Base-by-base conservation (phyloP, 169 alveolate species). In the Plasmodium vivax region DNA sequence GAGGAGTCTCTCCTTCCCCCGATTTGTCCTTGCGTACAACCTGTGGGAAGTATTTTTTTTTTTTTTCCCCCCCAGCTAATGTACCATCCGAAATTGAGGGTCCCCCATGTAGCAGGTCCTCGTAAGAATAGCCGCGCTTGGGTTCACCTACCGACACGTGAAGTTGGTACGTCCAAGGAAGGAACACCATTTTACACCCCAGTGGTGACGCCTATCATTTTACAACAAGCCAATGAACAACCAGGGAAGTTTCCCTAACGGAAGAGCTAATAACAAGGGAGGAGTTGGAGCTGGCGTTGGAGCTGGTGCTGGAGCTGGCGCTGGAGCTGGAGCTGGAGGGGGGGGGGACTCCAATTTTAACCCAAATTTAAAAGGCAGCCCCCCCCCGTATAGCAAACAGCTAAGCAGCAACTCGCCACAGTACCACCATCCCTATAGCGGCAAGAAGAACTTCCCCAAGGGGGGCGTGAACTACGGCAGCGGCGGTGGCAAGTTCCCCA, bases 361-460 rank as follows among this genome's bases (percentile, higher is more conserved):
- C n/a, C 83, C 68, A 32, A 68, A 34, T 47, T 72, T 84, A 43
- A 68, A 72, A 84, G 54, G 45, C 38, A 27, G 23, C 79, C 14
- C 23, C 79, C 14, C 93, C 2, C 72, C 30, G 19, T 72, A 72
- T 84, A 73, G 34, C 56, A 84, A 72, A 72, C 92, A 51, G 14
- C 58, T 84, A 10, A 84, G 51, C 72, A 84, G 54, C 75, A 41
- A 34, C 10, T 38, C 38, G 36, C 75, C 27, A 81, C 68, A 72
- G 68, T 47, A 43, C 34, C 58, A 71, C 72, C 93, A 71, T 23
- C 30, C 77, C 1, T 62, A 23, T 19, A 19, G 12, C 36, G 6
- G 16, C n/a, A 68, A 30, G 1, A 68, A 68, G 38, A n/a, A n/a
- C n/a, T 68, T 8, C 41, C 38, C 38, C 38, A 68, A 27, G 43